Evolutionary conservation across 805 yeast species (phyloP).

Genomic region (Limtongia smithiae): DNA sequence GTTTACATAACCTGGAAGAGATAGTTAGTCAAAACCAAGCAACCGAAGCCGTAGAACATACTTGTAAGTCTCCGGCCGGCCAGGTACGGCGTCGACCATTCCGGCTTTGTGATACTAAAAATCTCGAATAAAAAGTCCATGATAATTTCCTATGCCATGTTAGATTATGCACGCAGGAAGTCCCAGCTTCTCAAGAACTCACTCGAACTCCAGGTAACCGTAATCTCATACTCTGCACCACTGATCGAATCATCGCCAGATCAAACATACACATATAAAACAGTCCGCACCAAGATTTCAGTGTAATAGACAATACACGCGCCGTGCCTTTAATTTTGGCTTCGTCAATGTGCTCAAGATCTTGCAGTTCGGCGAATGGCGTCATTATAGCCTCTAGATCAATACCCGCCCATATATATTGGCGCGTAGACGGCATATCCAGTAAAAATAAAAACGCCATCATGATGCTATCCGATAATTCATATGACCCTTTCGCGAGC

Average conservation of each 20-base stretch:
- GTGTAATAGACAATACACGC: conserved; percentile 53
- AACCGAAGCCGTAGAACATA: not conserved
- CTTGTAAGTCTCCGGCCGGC: conserved; percentile 34
- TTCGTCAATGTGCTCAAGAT: conserved; percentile 45
- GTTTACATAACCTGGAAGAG: not conserved
- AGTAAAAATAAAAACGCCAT: conserved; percentile 53
- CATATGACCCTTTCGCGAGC: conserved; percentile 54
- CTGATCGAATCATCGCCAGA: conserved; percentile 52
- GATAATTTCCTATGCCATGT: conserved; percentile 50
- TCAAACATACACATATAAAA: conserved; percentile 57
- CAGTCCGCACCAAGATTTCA: conserved; percentile 72
- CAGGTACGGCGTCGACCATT: conserved; percentile 46
- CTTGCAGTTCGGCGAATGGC: conserved; percentile 64
- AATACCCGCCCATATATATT: conserved; percentile 53
- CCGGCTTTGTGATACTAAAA: conserved; percentile 55
- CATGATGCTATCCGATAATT: conserved; percentile 43
- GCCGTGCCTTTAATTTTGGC: conserved; percentile 61
- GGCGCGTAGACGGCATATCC: conserved; percentile 54
- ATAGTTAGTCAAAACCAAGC: not conserved
- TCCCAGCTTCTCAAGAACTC: not conserved
- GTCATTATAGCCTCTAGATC: conserved; percentile 63
- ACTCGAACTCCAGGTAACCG: conserved; percentile 48
- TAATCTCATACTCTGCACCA: conserved; percentile 59
- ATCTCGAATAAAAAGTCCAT: conserved; percentile 70
- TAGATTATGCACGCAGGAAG: not conserved